These are phyloP conservation scores for Meyerozyma guilliermondii DNA, from an alignment of 1,139 yeast species.

Conservation along the genomic window DNA sequence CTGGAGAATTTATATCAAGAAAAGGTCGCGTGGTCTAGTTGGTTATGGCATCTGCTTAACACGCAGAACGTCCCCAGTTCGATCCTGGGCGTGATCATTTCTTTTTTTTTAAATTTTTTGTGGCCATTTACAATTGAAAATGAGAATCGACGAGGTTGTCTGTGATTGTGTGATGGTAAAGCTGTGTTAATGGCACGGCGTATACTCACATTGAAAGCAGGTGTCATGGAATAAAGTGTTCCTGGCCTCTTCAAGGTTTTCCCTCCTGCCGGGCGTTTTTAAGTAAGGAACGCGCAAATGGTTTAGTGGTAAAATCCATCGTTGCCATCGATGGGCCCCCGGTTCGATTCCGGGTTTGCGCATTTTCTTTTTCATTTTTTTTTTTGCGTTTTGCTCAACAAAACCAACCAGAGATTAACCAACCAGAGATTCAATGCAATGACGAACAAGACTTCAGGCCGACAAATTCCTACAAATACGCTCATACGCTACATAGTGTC, in stretches of 20 bases:
- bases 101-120: neutral
- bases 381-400: neutral
- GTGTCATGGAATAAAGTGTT: too few relatives aligned
- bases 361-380: neutral
- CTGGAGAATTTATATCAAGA: neutral
- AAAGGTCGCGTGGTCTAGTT: conserved; percentile 73
- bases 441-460: too few relatives aligned
- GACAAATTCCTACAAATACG: too few relatives aligned
- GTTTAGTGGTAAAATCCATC: conserved; percentile 2
- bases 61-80: conserved; percentile 99
- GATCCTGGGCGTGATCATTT: conserved; percentile 76
- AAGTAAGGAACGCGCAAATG: conserved; percentile 1
- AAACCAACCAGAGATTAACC: neutral
- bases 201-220: too few relatives aligned
- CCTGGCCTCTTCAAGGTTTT: neutral
- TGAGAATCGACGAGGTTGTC: too few relatives aligned
- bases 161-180: too few relatives aligned
- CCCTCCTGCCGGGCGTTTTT: neutral
- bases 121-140: too few relatives aligned
- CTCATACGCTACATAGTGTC: too few relatives aligned
- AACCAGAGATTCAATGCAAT: too few relatives aligned
- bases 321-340: conserved; percentile 3
- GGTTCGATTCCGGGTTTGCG: conserved; percentile 3
- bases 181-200: too few relatives aligned
- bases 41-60: conserved; percentile 99